Evolutionary conservation across 2,329 filamentous ascomycete genomes (phyloP), one percentile per base, ranked within the genome.

Genomic region (Cryphonectria nitschkei): DNA sequence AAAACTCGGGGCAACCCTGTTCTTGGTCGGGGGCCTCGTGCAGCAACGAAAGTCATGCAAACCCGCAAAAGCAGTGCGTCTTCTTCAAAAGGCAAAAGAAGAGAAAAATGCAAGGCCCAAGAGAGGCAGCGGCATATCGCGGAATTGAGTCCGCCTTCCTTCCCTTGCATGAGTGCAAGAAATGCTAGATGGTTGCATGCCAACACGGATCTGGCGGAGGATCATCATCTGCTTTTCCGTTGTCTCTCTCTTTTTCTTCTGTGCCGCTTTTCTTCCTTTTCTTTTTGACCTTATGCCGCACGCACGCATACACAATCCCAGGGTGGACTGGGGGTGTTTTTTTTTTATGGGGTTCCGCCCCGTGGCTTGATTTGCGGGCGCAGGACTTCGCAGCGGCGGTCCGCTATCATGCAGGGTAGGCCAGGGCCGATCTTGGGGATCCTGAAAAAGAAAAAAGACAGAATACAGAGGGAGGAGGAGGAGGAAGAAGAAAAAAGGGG

Each of bases 291-390:
- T 61, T 39, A 11, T 16, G 39, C 26, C 32, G 37, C 58, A 32
- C 32, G 7, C 54, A 32, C 26, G 32, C 54, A 32, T 34, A 6
- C 26, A 39, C 11, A 37, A 1, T 9, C 58, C 58, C 16, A 3
- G 13, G 32, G 11, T 9, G 13, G 11, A 61, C 32, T 37, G 26
- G 26, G 16, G 26, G 26, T 26, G 16, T 34, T 58, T 56, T 4
- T 32, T 34, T 34, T 34, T 34, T 6, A 34, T 34, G 34, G 34
- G 54, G 54, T 13, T 13, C 46, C 13, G 46, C 32, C 65, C 65
- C 52, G 54, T 67, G 65, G 65, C 65, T 43, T 67, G 13, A 19
- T 29, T 7, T 60, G 54, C 65, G 65, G 65, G 65, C 65, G 65
- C 54, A 60, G 43, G 62, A 46, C 65, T 67, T 60, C 54, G 65